phyloP scores from a whole-genome alignment of 176 grass and related monocot species.

The Panicum miliaceum region DNA sequence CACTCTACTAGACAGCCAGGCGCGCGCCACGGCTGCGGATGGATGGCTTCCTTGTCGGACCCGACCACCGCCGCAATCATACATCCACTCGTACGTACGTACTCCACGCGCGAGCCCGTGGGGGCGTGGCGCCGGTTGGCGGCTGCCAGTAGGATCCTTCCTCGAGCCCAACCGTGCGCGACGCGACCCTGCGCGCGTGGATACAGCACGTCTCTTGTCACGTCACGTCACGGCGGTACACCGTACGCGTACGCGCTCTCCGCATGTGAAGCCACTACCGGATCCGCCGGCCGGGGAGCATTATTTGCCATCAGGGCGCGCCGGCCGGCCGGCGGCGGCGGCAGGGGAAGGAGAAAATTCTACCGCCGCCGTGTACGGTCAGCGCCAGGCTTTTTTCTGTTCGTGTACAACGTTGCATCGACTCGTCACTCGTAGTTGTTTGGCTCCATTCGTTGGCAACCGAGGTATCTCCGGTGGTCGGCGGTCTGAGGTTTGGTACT shows the following conservation, averaged over 20 bases:
- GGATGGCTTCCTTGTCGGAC: slow-evolving; percentile 25
- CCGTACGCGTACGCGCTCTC: slow-evolving; percentile 17
- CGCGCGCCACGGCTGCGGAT: slow-evolving; percentile 11
- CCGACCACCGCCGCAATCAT: slow-evolving; percentile 47
- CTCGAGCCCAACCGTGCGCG: background rate
- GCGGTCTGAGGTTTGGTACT: background rate
- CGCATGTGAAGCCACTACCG: background rate
- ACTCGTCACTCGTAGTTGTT: background rate
- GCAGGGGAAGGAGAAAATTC: background rate
- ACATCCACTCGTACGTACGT: background rate
- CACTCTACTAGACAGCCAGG: background rate
- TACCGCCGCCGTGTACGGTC: background rate
- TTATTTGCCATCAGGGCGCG: no score
- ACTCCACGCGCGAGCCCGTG: background rate
- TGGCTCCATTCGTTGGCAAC: background rate
- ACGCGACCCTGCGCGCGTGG: slow-evolving; percentile 27
- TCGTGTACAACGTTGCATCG: background rate
- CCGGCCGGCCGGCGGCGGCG: no score
- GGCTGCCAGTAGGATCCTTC: background rate
- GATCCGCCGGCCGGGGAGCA: no score
- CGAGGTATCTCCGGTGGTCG: slow-evolving; percentile 1
- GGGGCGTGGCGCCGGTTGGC: background rate
- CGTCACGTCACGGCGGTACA: slow-evolving; percentile 31
- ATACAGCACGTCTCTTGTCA: background rate
- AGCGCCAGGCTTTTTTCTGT: background rate